phyloP scores from a whole-genome alignment of 768 basidiomycete species.

The Heimioporus sp. region DNA sequence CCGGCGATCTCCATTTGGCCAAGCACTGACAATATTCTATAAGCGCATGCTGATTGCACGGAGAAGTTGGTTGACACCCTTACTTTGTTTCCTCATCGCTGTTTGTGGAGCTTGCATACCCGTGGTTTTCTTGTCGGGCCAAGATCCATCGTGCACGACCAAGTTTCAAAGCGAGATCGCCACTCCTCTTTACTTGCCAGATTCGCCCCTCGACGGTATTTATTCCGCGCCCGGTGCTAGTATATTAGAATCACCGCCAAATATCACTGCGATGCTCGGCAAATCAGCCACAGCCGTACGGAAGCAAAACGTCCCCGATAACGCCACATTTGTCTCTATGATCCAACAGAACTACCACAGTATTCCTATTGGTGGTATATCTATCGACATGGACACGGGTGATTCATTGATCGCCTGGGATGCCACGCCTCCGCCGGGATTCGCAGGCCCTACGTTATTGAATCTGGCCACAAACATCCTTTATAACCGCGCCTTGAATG shows the following conservation, averaged over 20 bases:
- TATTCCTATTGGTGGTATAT: constrained; percentile 66
- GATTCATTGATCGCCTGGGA: constrained; percentile 70
- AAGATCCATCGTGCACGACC: constrained; percentile 49
- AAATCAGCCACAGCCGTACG: constrained; percentile 33
- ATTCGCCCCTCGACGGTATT: constrained; percentile 38
- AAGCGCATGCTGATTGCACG: constrained; percentile 65
- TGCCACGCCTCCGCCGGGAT: constrained; percentile 54
- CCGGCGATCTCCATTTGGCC: constrained; percentile 52
- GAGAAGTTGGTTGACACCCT: constrained; percentile 66
- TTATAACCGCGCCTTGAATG: constrained; percentile 60
- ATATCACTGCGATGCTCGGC: constrained; percentile 47
- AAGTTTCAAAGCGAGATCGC: constrained; percentile 36
- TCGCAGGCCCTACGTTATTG: constrained; percentile 59
- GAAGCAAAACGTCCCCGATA: constrained; percentile 47
- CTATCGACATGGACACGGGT: constrained; percentile 50
- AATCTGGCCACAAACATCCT: constrained; percentile 69
- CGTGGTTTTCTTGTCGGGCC: constrained; percentile 56
- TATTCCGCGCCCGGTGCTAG: constrained; percentile 32
- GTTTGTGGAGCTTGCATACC: constrained; percentile 68
- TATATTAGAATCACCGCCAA: constrained; percentile 54
- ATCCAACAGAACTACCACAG: constrained; percentile 52
- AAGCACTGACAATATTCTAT: constrained; percentile 71
- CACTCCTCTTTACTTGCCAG: constrained; percentile 55
- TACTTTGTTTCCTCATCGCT: constrained; percentile 51
- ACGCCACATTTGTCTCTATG: constrained; percentile 54